phyloP scores from a whole-genome alignment of 73 alveolate species.

The Effrenium voratum region DNA sequence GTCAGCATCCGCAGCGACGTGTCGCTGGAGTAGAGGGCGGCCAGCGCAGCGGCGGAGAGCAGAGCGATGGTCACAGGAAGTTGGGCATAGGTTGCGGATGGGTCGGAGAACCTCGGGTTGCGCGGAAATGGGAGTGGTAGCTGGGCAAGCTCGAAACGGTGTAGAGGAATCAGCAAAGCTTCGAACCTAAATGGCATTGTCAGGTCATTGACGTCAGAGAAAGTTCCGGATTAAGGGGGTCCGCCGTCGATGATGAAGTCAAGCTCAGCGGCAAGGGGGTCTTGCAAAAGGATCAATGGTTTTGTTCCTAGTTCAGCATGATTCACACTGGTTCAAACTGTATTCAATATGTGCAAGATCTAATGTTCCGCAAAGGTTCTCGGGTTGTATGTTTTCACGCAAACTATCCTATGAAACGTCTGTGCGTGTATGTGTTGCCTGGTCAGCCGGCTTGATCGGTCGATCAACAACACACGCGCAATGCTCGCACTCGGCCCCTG shows the following conservation, averaged over 20 bases:
- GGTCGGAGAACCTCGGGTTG: constrained; percentile 38
- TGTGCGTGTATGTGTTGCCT: no score
- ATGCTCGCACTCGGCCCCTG: no score
- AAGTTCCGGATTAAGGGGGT: not conserved
- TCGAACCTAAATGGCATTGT: not conserved
- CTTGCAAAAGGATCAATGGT: no score
- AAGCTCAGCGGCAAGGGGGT: no score
- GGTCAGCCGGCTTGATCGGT: no score
- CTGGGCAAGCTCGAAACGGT: constrained; percentile 21
- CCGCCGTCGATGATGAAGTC: constrained; percentile 58
- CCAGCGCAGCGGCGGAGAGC: constrained; percentile 43
- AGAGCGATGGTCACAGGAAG: constrained; percentile 41
- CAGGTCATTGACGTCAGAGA: not conserved
- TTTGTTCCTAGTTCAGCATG: no score
- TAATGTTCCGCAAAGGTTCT: no score
- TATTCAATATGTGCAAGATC: no score
- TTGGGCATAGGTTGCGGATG: constrained; percentile 38
- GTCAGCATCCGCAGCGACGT: constrained; percentile 19
- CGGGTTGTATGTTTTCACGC: no score
- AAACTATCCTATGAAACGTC: no score
- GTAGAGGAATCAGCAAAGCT: not conserved
- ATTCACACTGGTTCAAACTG: no score
- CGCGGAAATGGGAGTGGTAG: constrained; percentile 22
- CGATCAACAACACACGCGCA: no score
- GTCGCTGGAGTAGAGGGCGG: constrained; percentile 31